Percentiles rank a stretch among this genome's conserved stretches.
Conservation (phyloP, 2,329 filamentous ascomycete species). For the Paecilomyces fulvus region DNA sequence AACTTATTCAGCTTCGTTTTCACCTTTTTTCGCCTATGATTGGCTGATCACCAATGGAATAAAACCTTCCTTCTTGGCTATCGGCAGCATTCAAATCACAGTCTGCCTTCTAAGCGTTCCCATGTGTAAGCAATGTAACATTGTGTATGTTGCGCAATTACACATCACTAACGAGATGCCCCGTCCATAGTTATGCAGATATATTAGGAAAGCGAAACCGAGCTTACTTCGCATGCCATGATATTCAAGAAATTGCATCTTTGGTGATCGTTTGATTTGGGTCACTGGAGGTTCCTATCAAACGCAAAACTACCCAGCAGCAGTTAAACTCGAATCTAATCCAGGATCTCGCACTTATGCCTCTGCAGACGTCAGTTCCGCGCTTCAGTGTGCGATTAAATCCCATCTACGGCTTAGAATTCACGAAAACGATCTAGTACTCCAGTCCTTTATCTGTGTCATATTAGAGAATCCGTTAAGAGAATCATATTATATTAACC, state of each 20-base stretch:
- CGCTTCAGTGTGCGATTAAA: neutral
- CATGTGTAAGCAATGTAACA: slow-evolving; percentile 55
- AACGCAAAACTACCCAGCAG: too few species aligned
- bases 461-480: too few species aligned
- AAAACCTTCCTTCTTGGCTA: slow-evolving; percentile 55
- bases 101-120: slow-evolving; percentile 69
- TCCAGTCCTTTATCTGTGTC: too few species aligned
- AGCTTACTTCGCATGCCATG: slow-evolving; percentile 65
- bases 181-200: slow-evolving; percentile 45
- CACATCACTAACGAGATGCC: neutral
- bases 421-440: too few species aligned
- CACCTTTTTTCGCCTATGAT: slow-evolving; percentile 73
- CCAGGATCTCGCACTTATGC: too few species aligned
- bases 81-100: slow-evolving; percentile 68
- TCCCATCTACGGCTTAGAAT: too few species aligned
- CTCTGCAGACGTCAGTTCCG: neutral
- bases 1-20: slow-evolving; percentile 85
- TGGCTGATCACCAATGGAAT: slow-evolving; percentile 62
- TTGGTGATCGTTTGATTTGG: slow-evolving; percentile 11
- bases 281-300: neutral
- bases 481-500: too few species aligned
- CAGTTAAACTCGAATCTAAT: too few species aligned
- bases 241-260: slow-evolving; percentile 45
- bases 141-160: neutral
- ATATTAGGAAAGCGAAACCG: slow-evolving; percentile 70